phyloP scores from a whole-genome alignment of 108 stramenopile species.

The Bacterosira constricta region DNA sequence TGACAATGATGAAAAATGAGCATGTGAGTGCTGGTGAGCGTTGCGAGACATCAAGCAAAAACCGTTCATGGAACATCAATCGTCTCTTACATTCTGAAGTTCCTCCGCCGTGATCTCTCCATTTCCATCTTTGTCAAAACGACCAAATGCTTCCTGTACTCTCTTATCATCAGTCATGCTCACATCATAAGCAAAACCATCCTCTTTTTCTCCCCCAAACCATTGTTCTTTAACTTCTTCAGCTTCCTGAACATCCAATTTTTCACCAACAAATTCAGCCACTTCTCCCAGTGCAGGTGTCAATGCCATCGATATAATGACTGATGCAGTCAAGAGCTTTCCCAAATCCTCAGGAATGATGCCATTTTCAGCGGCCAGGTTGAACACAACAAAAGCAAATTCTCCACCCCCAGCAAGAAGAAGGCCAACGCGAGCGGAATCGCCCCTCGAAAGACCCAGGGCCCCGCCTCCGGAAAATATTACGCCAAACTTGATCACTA shows the following conservation, averaged over 20 bases:
- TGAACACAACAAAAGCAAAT: constrained; percentile 80
- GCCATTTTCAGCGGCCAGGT: constrained; percentile 64
- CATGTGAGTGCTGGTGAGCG: too few relatives aligned
- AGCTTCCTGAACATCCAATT: constrained; percentile 49
- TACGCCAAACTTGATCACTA: constrained; percentile 58
- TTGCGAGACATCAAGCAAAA: too few relatives aligned
- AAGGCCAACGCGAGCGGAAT: constrained; percentile 68
- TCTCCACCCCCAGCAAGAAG: constrained; percentile 71
- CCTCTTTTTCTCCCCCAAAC: constrained; percentile 46
- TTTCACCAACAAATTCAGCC: constrained; percentile 60
- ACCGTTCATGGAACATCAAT: too few relatives aligned
- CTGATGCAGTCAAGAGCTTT: constrained; percentile 66
- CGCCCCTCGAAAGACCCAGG: constrained; percentile 61
- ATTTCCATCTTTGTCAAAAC: constrained; percentile 74
- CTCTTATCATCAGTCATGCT: constrained; percentile 52
- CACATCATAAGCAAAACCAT: constrained; percentile 51
- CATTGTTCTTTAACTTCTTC: constrained; percentile 19
- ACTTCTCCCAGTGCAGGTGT: constrained; percentile 70
- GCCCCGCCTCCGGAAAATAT: constrained; percentile 64
- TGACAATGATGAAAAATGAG: too few relatives aligned
- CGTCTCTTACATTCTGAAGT: constrained; percentile 42
- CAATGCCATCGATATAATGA: constrained; percentile 81
- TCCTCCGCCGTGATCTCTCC: constrained; percentile 60
- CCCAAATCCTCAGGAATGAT: constrained; percentile 58
- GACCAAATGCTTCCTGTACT: constrained; percentile 62